These are phyloP conservation scores for Mycena kentingensis DNA, from an alignment of 768 basidiomycete genomes.

Conservation along the genomic window DNA sequence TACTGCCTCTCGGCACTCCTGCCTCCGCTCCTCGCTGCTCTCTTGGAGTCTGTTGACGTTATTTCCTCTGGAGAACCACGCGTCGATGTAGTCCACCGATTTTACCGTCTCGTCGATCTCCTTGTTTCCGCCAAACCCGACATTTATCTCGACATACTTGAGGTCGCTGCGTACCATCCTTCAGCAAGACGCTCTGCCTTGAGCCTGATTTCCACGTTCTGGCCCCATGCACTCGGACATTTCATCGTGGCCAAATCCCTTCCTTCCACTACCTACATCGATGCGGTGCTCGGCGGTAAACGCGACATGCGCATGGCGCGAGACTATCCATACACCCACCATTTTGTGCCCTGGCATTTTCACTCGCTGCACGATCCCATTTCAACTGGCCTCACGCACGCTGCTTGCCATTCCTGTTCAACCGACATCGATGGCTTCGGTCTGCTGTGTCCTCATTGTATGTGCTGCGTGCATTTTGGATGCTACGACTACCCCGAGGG, in stretches of 20 bases:
- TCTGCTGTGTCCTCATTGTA: constrained; percentile 70
- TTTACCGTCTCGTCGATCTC: constrained; percentile 55
- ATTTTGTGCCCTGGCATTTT: constrained; percentile 72
- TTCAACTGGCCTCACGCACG: constrained; percentile 37
- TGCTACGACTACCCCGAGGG: constrained; percentile 77
- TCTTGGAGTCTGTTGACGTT: constrained; percentile 59
- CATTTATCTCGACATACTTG: constrained; percentile 68
- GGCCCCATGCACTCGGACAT: constrained; percentile 74
- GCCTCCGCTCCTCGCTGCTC: constrained; percentile 60
- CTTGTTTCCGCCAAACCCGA: constrained; percentile 65
- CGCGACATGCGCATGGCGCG: constrained; percentile 7
- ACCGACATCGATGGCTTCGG: constrained; percentile 64
- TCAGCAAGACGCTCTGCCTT: constrained; percentile 58
- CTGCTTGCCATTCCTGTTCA: constrained; percentile 59
- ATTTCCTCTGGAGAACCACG: constrained; percentile 28
- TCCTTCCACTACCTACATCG: constrained; percentile 37
- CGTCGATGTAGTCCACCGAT: constrained; percentile 45
- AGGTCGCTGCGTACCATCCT: constrained; percentile 69
- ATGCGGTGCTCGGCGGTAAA: constrained; percentile 16
- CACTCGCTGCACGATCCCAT: constrained; percentile 23
- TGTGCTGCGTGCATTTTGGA: constrained; percentile 70
- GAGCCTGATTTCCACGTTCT: constrained; percentile 57
- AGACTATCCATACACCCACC: constrained; percentile 53
- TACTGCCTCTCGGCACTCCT: constrained; percentile 66
- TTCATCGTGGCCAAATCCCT: constrained; percentile 57